Base-by-base conservation (phyloP, 2,329 filamentous ascomycete species). In the Fusarium chaquense region DNA sequence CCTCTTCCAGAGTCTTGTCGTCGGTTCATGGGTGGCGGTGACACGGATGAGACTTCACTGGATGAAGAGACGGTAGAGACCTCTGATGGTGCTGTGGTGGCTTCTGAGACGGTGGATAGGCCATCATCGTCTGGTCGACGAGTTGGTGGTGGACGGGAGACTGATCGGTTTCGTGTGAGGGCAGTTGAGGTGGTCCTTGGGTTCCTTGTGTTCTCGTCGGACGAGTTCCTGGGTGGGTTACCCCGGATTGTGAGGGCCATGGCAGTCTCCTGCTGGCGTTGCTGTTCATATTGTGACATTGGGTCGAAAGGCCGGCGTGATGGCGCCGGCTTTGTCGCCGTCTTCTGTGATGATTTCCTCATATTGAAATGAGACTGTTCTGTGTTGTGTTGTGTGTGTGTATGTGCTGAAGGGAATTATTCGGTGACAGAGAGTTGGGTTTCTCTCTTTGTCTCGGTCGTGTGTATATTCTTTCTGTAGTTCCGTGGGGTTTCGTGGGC, bases 241-340 rank as follows among this genome's bases (percentile, higher is more conserved):
- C 73, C 72, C 36, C 73, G 70, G 33, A 75, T 73, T 46, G 73
- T 74, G 61, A 75, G 68, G 13, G 69, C 69, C 60, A 75, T 75
- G 54, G 53, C 71, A 52, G 47, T 64, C 51, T 71, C 69, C 22
- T 72, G 61, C 41, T 71, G 69, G 26, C 69, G 57, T 53, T 71
- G 69, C 55, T 71, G 69, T 38, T 71, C 69, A 62, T 69, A 71
- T 33, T 69, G 52, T 24, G 65, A 59, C 53, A 71, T 51, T 26
- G 62, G 58, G 45, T 73, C 68, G 33, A 62, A 63, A n/a, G 68
- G 70, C 38, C 68, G 62, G 15, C 55, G 61, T 33, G 51, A 24
- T 58, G 64, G 46, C 32, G 63, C 28, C 50, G 64, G 36, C 33
- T 47, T 52, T 35, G 66, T 67, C 22, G 67, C 43, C 30, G 44